Base-by-base conservation (phyloP, 306 rosid genomes). In the Nissolia schottii region DNA sequence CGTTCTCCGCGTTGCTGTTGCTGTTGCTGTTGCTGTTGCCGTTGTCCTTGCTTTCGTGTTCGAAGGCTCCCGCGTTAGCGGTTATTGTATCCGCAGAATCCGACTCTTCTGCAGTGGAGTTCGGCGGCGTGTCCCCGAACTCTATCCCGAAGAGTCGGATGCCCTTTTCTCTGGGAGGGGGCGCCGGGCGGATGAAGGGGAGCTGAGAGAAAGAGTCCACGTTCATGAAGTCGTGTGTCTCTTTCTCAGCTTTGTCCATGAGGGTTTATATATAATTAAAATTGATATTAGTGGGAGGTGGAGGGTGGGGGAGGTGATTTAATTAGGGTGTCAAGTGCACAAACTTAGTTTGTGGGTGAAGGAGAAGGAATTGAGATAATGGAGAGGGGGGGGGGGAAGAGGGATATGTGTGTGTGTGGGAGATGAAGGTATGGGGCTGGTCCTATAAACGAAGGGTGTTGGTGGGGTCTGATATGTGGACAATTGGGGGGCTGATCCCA, bases 171-270 rank as follows among this genome's bases (percentile, higher is more conserved):
- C 78, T 88, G 2, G 59, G 54, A 0, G 87, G 78, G 0, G 87
- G 82, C 0, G 93, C 70, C 0, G 96, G 87, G 1, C 96, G 91
- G 66, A 92, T 89, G 28, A 92, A 92, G 54, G 97, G 97, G 1
- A 92, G 96, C 77, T 92, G 90, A 67, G 97, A 89, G 84, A 92
- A 92, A 8, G 97, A 85, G 16, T 92, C 84, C 0, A 92, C 93
- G 64, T 89, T 92, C 91, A 87, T 92, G 91, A 91, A 89, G 77
- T 92, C 90, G 28, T 79, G 97, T n/a, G 96, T 92, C 67, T 89
- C 96, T 65, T 82, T 87, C 14, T 87, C 81, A 2, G 43, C 48
- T 70, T 86, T 88, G 79, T 89, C 96, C 96, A 91, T 91, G 76
- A 74, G 55, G 58, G 4, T 40, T 40, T 40, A 40, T n/a, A 40